A percentile compares a stretch with the other conserved stretches of the same genome.
Evolutionary conservation across 148 eudicot genomes (phyloP).

Genomic region (Pouteria glomerata): DNA sequence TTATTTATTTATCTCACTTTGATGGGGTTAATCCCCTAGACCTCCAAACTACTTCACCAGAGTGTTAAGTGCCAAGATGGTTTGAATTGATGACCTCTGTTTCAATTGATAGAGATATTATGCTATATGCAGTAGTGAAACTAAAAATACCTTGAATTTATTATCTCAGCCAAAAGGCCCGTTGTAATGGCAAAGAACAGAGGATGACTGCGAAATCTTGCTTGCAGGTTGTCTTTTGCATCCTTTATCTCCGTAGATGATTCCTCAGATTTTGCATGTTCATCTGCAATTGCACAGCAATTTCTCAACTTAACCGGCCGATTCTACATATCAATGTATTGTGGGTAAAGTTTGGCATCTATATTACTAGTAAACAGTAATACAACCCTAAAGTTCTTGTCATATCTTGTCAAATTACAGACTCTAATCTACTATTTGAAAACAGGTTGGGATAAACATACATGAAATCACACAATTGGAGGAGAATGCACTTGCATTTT

Average conservation of each 20-base stretch:
- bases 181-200: conserved; percentile 88
- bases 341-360: not conserved
- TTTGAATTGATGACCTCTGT: too few relatives aligned
- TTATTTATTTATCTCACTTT: too few relatives aligned
- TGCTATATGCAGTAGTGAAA: conserved; percentile 3
- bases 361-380: not conserved
- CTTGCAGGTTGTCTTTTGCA: conserved; percentile 30
- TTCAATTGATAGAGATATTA: too few relatives aligned
- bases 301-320: not conserved
- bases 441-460: not conserved
- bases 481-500: not conserved
- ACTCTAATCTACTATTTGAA: not conserved
- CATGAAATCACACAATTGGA: not conserved
- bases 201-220: conserved; percentile 69
- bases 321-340: not conserved
- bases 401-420: not conserved
- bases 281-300: conserved; percentile 56
- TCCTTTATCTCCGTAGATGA: conserved; percentile 25
- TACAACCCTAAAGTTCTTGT: not conserved
- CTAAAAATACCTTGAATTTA: conserved; percentile 80
- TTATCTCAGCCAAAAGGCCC: conserved; percentile 88
- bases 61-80: too few relatives aligned
- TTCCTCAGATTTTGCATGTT: conserved; percentile 28
- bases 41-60: too few relatives aligned
- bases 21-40: too few relatives aligned